Percentiles rank a stretch among this genome's conserved stretches.
Conservation (phyloP, 208 protist species). For the Trypanosomatidae sp. region DNA sequence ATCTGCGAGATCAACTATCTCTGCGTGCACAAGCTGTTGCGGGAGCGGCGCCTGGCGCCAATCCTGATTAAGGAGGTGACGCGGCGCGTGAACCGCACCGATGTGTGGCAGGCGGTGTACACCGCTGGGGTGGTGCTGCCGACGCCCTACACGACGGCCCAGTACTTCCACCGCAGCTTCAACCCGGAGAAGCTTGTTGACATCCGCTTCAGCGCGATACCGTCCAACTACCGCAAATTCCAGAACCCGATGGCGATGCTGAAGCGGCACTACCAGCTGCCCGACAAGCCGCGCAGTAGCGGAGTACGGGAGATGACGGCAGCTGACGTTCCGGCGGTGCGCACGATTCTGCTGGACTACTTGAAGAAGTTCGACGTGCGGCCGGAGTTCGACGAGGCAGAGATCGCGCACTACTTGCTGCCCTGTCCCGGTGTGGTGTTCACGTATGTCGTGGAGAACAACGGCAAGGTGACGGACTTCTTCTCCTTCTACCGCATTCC, state of each 20-base stretch:
- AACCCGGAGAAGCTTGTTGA: conserved; percentile 98
- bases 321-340: conserved; percentile 78
- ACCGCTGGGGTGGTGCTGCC: conserved; percentile 97
- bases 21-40: conserved; percentile 98
- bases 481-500: conserved; percentile 98
- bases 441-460: conserved; percentile 95
- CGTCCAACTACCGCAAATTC: conserved; percentile 64
- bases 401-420: conserved; percentile 96
- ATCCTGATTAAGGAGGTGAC: conserved; percentile 99
- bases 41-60: conserved; percentile 97
- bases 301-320: conserved; percentile 77
- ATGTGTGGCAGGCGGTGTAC: conserved; percentile 98
- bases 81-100: conserved; percentile 95
- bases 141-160: conserved; percentile 91
- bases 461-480: conserved; percentile 94
- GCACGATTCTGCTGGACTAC: conserved; percentile 78
- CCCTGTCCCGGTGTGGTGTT: conserved; percentile 94
- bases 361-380: conserved; percentile 80
- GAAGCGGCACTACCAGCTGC: conserved; percentile 73
- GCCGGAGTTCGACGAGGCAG: conserved; percentile 93
- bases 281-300: conserved; percentile 41
- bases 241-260: conserved; percentile 83
- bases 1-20: conserved; percentile 99
- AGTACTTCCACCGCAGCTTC: conserved; percentile 98
- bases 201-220: conserved; percentile 76